These are phyloP conservation scores for Amaranthus tricolor DNA, from an alignment of 179 eudicot genomes.

Conservation along the genomic window DNA sequence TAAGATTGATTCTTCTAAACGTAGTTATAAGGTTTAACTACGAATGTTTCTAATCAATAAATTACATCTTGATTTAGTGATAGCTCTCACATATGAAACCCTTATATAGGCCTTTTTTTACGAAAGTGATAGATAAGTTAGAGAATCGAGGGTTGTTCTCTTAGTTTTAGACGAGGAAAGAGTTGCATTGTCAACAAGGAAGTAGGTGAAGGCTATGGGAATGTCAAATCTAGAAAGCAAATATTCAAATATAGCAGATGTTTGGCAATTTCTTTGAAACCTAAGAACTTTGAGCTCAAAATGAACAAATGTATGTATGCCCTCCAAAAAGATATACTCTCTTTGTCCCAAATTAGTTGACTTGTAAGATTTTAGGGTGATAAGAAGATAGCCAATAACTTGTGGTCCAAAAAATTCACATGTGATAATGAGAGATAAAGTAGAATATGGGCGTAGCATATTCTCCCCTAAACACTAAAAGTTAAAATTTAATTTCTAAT, in stretches of 20 bases:
- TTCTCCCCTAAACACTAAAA: too few relatives aligned
- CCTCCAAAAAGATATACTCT: not conserved
- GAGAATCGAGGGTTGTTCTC: not conserved
- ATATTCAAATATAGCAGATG: too few relatives aligned
- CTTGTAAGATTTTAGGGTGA: too few relatives aligned
- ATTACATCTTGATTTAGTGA: not conserved
- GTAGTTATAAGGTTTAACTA: too few relatives aligned
- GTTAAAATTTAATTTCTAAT: too few relatives aligned
- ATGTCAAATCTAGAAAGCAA: not conserved
- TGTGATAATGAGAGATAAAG: too few relatives aligned
- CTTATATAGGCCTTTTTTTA: not conserved
- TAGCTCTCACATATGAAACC: not conserved
- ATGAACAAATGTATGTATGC: not conserved
- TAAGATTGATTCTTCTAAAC: too few relatives aligned
- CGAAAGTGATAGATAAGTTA: not conserved
- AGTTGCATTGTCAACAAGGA: not conserved
- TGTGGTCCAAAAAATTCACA: too few relatives aligned
- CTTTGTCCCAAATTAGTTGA: not conserved
- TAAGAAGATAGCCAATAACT: too few relatives aligned
- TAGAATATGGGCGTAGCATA: too few relatives aligned
- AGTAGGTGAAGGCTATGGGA: not conserved
- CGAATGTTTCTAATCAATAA: not conserved
- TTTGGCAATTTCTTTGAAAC: not conserved
- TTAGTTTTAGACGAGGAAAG: not conserved
- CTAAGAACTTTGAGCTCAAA: not conserved